These are phyloP conservation scores for Aspergillus bridgeri DNA, from an alignment of 495 filamentous ascomycete genomes.

Conservation along the genomic window DNA sequence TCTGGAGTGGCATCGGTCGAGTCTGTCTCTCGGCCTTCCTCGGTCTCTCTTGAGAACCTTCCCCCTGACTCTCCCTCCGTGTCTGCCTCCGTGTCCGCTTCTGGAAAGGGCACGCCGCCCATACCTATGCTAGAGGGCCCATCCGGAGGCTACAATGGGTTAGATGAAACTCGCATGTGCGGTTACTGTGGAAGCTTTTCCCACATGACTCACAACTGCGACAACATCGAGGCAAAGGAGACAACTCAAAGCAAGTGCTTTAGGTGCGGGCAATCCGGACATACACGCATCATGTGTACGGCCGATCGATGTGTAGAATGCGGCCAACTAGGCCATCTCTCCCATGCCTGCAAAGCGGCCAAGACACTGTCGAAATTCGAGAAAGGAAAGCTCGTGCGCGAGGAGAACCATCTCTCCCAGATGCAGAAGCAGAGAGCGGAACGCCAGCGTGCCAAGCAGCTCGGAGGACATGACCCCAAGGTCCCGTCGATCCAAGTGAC, in stretches of 20 bases:
- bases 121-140: conserved; percentile 30
- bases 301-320: conserved; percentile 45
- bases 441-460: conserved; percentile 39
- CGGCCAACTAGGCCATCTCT: conserved; percentile 43
- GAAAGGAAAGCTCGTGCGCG: conserved; percentile 26
- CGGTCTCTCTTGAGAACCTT: conserved; percentile 20
- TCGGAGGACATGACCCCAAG: conserved; percentile 45
- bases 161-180: conserved; percentile 44
- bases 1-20: conserved; percentile 15
- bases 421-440: conserved; percentile 33
- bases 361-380: conserved; percentile 34
- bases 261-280: conserved; percentile 42
- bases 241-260: conserved; percentile 37
- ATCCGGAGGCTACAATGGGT: conserved; percentile 43
- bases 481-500: conserved; percentile 43
- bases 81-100: conserved; percentile 27
- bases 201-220: conserved; percentile 48
- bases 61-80: conserved; percentile 27
- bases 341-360: conserved; percentile 30
- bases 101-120: conserved; percentile 26
- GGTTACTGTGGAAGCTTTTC: conserved; percentile 45
- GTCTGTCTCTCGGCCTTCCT: conserved; percentile 27
- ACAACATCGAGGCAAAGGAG: conserved; percentile 42
- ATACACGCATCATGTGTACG: conserved; percentile 36
- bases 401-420: conserved; percentile 33